Percentiles rank a stretch among this genome's conserved stretches.
Conservation (phyloP, 352 stramenopile genomes). For the Pythium biforme region DNA sequence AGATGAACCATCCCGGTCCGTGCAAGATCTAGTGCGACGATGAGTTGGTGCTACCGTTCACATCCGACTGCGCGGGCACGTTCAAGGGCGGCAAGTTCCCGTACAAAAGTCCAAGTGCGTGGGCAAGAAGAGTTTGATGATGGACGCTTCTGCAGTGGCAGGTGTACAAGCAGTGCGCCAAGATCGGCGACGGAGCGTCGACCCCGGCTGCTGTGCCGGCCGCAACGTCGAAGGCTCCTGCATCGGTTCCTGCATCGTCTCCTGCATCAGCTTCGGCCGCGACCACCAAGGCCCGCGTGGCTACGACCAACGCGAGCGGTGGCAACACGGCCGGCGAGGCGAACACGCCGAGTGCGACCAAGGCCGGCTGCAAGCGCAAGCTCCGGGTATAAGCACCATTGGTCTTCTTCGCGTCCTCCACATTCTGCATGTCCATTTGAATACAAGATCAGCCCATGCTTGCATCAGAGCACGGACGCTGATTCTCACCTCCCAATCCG, state of each 20-base stretch:
- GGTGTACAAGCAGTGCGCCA: slow-evolving; percentile 38
- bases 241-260: background rate
- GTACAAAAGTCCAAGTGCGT: slow-evolving; percentile 41
- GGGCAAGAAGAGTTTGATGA: slow-evolving; percentile 38
- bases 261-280: background rate
- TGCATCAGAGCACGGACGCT: no score
- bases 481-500: no score
- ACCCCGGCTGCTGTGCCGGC: background rate
- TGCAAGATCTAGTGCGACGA: slow-evolving; percentile 50
- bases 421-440: no score
- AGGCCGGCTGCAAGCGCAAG: background rate
- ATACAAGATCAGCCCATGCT: no score
- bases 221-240: background rate
- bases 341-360: background rate
- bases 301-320: background rate
- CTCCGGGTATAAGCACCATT: background rate
- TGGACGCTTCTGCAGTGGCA: slow-evolving; percentile 55
- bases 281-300: background rate
- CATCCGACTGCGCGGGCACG: slow-evolving; percentile 35
- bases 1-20: slow-evolving; percentile 36
- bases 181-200: slow-evolving; percentile 9
- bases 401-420: no score
- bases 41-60: slow-evolving; percentile 29
- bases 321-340: background rate
- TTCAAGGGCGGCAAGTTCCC: slow-evolving; percentile 35